Evolutionary conservation across 108 stramenopile species (phyloP), one percentile per base, ranked within the genome.

Genomic region (Fragilariopsis cylindrus): DNA sequence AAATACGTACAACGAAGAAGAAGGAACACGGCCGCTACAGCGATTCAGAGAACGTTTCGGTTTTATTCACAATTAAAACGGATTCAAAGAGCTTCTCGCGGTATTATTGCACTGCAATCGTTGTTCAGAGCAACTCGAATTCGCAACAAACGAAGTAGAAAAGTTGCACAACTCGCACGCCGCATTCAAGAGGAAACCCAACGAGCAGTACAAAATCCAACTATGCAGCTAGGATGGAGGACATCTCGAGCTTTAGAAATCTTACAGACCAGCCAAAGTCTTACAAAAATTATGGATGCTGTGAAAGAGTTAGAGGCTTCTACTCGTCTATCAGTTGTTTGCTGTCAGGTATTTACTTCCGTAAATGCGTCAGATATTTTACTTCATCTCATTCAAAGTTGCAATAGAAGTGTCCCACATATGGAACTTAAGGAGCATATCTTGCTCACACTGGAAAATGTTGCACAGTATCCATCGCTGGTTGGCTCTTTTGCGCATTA

Each of bases 401-500:
- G 97, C 84, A 98, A 98, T 81, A 85, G 96, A 43, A 94, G 93
- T 75, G 60, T 86, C 15, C 97, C 96, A 48, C 97, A 98, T 76
- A 49, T 96, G 15, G 92, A 96, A 73, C 79, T 98, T 12, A 70
- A 96, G 7, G 70, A 87, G 48, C 68, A 78, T 49, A 88, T 89
- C 45, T 62, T 98, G 60, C 62, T 71, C 56, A 89, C 90, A 21
- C 71, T 98, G 66, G 76, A 74, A 46, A 96, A 97, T 63, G 93
- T 96, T 55, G 72, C 88, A 11, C 76, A 80, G 47, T 77, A 95
- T 64, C 64, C 55, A 16, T 52, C 70, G 11, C 70, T 88, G 7
- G 48, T 89, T n/a, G 72, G 63, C 8, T 45, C 71, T 45, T 73
- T 92, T 46, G 86, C 84, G 18, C 76, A 83, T 39, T 73, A 72